These are phyloP conservation scores for Musa troglodytarum DNA, from an alignment of 176 grass and related monocot species.

Conservation along the genomic window DNA sequence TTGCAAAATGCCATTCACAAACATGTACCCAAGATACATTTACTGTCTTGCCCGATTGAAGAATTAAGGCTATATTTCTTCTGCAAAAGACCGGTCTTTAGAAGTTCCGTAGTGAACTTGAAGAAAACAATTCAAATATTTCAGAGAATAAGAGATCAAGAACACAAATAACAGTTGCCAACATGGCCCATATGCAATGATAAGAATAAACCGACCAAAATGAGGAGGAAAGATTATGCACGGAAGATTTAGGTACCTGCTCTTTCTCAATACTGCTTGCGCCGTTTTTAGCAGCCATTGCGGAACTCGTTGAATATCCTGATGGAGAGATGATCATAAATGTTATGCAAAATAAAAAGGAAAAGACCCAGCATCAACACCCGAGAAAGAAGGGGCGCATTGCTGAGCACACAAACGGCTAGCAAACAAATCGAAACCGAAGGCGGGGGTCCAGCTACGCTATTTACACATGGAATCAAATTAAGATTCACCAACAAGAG, in stretches of 20 bases:
- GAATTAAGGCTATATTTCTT: not conserved
- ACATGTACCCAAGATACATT: too few relatives aligned
- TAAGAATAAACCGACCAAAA: not conserved
- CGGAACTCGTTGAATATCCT: conserved; percentile 4
- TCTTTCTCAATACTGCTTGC: conserved; percentile 48
- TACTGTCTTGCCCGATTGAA: not conserved
- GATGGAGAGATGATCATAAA: not conserved
- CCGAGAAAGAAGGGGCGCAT: too few relatives aligned
- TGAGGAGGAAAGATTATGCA: not conserved
- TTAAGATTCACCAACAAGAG: not conserved
- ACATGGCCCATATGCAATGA: too few relatives aligned
- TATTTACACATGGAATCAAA: not conserved
- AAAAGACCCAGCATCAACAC: not conserved
- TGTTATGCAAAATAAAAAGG: not conserved
- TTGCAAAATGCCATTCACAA: too few relatives aligned
- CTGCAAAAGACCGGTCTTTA: not conserved
- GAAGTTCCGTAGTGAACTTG: not conserved
- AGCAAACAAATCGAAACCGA: not conserved
- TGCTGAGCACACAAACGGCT: not conserved
- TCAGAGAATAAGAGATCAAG: too few relatives aligned
- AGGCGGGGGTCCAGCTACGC: not conserved
- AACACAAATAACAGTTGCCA: too few relatives aligned
- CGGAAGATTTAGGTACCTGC: conserved; percentile 22
- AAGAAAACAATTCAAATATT: not conserved
- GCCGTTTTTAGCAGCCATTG: conserved; percentile 39